Conservation (phyloP, 768 basidiomycete genomes). For the Podaxis rugospora region DNA sequence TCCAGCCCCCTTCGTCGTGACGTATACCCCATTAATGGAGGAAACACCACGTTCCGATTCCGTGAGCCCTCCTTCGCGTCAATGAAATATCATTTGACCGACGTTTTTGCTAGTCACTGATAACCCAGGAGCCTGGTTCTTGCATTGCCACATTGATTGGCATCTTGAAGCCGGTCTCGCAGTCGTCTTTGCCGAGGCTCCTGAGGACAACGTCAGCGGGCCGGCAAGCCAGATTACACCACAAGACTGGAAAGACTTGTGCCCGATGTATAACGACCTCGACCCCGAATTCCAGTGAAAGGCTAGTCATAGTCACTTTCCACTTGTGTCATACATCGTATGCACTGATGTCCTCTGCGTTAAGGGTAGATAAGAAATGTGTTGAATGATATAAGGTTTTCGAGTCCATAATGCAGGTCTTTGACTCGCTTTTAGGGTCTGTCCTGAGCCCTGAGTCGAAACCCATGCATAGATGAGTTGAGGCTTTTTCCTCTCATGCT, state of each 20-base stretch:
- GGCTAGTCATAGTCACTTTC: background rate
- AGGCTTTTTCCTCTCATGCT: background rate
- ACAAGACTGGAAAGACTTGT: conserved; percentile 17
- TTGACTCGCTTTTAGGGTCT: no score
- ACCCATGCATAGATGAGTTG: no score
- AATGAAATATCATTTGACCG: background rate
- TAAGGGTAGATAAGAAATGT: background rate
- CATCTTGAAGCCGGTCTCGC: conserved; percentile 36
- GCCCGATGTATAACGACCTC: conserved; percentile 16
- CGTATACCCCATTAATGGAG: conserved; percentile 13
- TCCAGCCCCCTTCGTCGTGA: conserved; percentile 16
- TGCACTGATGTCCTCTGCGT: background rate
- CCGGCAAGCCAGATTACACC: conserved; percentile 22
- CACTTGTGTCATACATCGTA: background rate
- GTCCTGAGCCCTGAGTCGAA: no score
- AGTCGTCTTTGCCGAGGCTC: conserved; percentile 32
- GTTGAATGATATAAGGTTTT: background rate
- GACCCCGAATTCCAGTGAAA: conserved; percentile 15
- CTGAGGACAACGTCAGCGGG: conserved; percentile 22
- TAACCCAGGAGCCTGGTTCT: conserved; percentile 20
- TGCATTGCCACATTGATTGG: conserved; percentile 27
- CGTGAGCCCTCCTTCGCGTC: background rate
- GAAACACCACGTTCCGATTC: conserved; percentile 15
- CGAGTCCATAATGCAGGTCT: background rate
- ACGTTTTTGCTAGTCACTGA: conserved; percentile 9